phyloP scores from a whole-genome alignment of 2,329 filamentous ascomycete species.

The Ustulina deusta region DNA sequence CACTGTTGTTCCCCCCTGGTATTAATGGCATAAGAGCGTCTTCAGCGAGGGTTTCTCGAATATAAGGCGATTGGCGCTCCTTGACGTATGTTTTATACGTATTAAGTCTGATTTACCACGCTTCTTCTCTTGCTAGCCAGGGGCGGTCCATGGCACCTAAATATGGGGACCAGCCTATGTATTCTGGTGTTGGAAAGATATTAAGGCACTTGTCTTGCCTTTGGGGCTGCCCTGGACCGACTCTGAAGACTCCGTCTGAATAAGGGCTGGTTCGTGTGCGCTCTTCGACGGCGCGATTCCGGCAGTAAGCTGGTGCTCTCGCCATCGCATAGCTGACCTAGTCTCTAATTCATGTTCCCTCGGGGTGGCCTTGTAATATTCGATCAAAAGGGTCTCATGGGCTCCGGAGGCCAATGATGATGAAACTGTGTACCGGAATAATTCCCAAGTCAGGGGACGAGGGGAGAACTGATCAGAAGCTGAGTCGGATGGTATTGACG shows the following conservation, averaged over 20 bases:
- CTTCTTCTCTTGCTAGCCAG: background rate
- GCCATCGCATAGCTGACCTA: no score
- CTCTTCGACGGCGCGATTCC: no score
- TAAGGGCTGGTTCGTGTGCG: background rate
- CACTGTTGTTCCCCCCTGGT: background rate
- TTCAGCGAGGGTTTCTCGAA: background rate
- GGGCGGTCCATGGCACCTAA: background rate
- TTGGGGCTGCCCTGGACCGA: background rate
- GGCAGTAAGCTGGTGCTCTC: no score
- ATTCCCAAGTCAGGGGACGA: background rate
- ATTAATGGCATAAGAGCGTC: background rate
- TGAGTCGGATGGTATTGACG: background rate
- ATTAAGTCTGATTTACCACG: background rate
- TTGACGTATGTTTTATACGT: background rate
- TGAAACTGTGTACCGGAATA: background rate
- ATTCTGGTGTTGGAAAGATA: background rate
- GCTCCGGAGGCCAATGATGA: background rate
- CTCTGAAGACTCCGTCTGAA: background rate
- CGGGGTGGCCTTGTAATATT: background rate
- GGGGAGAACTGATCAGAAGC: background rate
- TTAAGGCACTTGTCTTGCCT: background rate
- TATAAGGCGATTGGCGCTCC: background rate
- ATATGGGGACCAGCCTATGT: background rate
- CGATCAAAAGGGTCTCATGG: background rate
- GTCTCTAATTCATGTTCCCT: background rate